Evolutionary conservation across 345 rosid genomes (phyloP).

Genomic region (Murraya koenigii): DNA sequence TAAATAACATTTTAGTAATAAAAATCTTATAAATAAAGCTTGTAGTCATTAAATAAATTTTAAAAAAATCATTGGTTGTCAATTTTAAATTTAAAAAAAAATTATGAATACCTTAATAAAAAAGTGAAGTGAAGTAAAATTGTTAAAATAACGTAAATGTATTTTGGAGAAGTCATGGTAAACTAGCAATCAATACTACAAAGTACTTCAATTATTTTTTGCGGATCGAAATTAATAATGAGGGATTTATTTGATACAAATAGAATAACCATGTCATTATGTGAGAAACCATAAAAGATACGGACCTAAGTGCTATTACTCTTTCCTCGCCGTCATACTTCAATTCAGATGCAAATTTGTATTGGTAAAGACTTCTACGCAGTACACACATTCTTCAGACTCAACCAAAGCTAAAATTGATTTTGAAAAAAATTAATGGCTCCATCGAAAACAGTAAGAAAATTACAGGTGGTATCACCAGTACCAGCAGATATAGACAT

Average conservation of each 20-base stretch:
- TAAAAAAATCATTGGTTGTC: too few relatives aligned
- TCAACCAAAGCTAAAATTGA: background rate
- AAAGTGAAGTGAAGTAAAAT: too few relatives aligned
- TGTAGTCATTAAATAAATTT: too few relatives aligned
- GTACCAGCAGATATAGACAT: slow-evolving; percentile 95
- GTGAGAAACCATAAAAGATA: background rate
- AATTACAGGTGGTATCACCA: slow-evolving; percentile 74
- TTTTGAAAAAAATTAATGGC: slow-evolving; percentile 29
- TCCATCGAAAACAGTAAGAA: slow-evolving; percentile 49
- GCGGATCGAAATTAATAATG: too few relatives aligned
- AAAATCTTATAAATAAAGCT: too few relatives aligned
- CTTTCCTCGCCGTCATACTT: background rate
- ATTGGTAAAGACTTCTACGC: background rate
- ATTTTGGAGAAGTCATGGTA: too few relatives aligned
- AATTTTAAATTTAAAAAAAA: too few relatives aligned
- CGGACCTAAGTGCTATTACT: background rate
- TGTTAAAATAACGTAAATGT: too few relatives aligned
- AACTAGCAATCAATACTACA: too few relatives aligned
- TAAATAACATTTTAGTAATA: too few relatives aligned
- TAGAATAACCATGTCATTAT: background rate
- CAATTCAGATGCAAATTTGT: background rate
- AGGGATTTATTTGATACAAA: background rate
- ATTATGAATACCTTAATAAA: too few relatives aligned
- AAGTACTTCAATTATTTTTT: too few relatives aligned
- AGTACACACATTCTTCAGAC: background rate